Evolutionary conservation across 164 flowering plant genomes (phyloP), one percentile per base, ranked within the genome.

Genomic region (Macadamia tetraphylla): DNA sequence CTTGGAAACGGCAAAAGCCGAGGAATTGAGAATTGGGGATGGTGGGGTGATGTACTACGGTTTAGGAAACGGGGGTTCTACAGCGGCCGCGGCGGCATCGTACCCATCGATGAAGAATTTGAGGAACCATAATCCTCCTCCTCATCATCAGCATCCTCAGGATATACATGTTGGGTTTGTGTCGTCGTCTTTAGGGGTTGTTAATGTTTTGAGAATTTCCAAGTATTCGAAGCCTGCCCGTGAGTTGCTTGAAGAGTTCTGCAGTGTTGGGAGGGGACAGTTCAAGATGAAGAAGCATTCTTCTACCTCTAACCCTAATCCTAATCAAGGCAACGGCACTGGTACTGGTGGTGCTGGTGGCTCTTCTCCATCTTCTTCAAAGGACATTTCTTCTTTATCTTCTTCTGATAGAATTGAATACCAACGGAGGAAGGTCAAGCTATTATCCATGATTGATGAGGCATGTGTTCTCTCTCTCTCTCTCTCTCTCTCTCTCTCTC

Each of bases 391-490:
- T 42, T 79, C 94, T 43, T 79, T 91, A 68, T 87, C 96, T 0
- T 74, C 97, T 6, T 75, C 91, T 14, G 97, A 92, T 66, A 83
- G 91, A 77, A 81, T 82, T 66, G 98, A 91, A 67, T 89, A 92
- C 72, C 97, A 94, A 66, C 82, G 97, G 72, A 84, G 94, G 80
- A 94, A 92, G 85, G 87, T 86, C 84, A 92, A 92, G 84, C 86
- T 94, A 3, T 62, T 90, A 57, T 71, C 97, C 69, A 88, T 94
- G 97, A 91, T 92, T 77, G 97, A 90, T 73, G 98, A 94, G 98
- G 98, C 80, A 92, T 67, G 94, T 84, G 71, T 9, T 61, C 62
- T 68, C 70, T 67, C 75, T 71, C 72, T 68, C 72, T 67, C 73
- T 72, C 66, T 58, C 65, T 62, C 71, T 62, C 71, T 68, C 66